A percentile compares a stretch with the other conserved stretches of the same genome.
phyloP scores from a whole-genome alignment of 345 rosid species.

The Corchorus olitorius region DNA sequence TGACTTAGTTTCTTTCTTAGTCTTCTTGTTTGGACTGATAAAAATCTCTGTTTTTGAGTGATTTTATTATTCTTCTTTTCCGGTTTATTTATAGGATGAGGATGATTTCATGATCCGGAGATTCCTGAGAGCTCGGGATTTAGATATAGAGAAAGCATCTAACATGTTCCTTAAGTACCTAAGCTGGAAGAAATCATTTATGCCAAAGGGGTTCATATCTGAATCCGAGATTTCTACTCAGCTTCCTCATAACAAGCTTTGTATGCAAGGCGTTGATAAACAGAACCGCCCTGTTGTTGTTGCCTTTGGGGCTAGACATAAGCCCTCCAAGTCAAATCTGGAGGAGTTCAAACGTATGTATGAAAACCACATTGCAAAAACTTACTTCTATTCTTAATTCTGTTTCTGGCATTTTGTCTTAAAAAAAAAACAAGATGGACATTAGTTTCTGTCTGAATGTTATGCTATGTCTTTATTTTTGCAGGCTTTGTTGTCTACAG shows the following conservation, averaged over 20 bases:
- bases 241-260: slow-evolving; percentile 66
- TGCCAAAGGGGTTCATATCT: slow-evolving; percentile 63
- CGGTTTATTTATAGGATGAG: slow-evolving; percentile 47
- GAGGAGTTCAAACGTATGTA: slow-evolving; percentile 83
- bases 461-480: background rate
- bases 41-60: background rate
- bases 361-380: background rate
- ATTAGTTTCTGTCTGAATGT: background rate
- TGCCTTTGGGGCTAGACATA: slow-evolving; percentile 60
- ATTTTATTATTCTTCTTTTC: background rate
- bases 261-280: slow-evolving; percentile 78
- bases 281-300: slow-evolving; percentile 66
- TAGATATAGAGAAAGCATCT: slow-evolving; percentile 85
- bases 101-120: slow-evolving; percentile 82
- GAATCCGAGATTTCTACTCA: slow-evolving; percentile 58
- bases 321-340: slow-evolving; percentile 57
- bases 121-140: slow-evolving; percentile 84
- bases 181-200: slow-evolving; percentile 58
- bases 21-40: background rate
- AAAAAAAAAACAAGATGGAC: background rate
- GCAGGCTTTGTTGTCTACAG: slow-evolving; percentile 69
- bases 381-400: background rate
- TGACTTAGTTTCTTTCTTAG: background rate
- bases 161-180: slow-evolving; percentile 66
- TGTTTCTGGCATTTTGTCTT: background rate